Conservation (phyloP, 805 yeast genomes). For the Cyberlindnera galapagoensis region DNA sequence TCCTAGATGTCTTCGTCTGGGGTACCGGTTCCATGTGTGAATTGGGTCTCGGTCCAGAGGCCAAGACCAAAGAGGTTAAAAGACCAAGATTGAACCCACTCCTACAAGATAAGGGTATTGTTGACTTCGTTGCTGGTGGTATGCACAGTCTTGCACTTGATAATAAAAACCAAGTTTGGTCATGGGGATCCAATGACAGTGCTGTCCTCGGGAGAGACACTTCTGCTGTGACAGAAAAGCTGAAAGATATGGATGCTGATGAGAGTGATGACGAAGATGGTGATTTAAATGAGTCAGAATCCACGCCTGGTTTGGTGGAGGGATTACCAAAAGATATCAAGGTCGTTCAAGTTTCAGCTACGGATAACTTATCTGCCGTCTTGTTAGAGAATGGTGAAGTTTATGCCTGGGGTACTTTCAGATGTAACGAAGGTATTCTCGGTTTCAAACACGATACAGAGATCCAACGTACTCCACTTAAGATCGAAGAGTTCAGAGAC, state of each 20-base stretch:
- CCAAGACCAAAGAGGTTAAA: conserved; percentile 87
- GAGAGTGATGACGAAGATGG: conserved; percentile 59
- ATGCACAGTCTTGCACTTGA: conserved; percentile 89
- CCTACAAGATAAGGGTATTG: conserved; percentile 64
- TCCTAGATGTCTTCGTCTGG: conserved; percentile 82
- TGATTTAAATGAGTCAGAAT: conserved; percentile 80
- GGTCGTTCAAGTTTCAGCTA: conserved; percentile 80
- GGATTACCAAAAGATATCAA: conserved; percentile 51
- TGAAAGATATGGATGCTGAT: conserved; percentile 62
- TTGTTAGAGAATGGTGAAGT: conserved; percentile 78
- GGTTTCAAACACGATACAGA: conserved; percentile 67
- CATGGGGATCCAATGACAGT: conserved; percentile 97
- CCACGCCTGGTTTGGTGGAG: conserved; percentile 79
- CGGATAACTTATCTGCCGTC: conserved; percentile 85
- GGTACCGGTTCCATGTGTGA: conserved; percentile 98
- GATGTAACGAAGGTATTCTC: conserved; percentile 85
- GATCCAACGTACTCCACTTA: conserved; percentile 63
- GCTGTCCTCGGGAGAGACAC: conserved; percentile 89
- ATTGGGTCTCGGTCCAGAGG: conserved; percentile 93
- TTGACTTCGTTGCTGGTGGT: conserved; percentile 91
- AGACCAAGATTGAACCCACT: conserved; percentile 89
- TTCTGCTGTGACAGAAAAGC: conserved; percentile 51
- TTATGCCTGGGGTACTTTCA: conserved; percentile 97
- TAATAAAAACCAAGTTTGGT: conserved; percentile 74
- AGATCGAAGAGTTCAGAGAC: conserved; percentile 52